Percentiles rank a stretch among this genome's conserved stretches.
phyloP scores from a whole-genome alignment of 2,329 filamentous ascomycete genomes.

The Stagonosporopsis rhizophila region DNA sequence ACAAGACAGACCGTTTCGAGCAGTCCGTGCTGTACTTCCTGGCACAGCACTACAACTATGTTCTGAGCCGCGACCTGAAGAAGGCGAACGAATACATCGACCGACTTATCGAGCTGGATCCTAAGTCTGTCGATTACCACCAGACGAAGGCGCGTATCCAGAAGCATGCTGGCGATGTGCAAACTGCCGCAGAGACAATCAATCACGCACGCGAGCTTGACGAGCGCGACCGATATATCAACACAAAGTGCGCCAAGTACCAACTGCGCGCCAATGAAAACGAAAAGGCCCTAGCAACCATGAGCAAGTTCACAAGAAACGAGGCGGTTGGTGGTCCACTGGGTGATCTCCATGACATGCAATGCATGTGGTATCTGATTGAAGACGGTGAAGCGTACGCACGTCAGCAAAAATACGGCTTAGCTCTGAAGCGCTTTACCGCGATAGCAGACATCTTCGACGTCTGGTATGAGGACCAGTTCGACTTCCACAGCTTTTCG shows the following conservation, averaged over 20 bases:
- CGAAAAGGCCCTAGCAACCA: slow-evolving; percentile 82
- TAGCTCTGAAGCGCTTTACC: slow-evolving; percentile 92
- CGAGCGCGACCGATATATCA: slow-evolving; percentile 93
- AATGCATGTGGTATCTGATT: slow-evolving; percentile 95
- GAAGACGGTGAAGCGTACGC: slow-evolving; percentile 92
- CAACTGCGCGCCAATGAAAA: slow-evolving; percentile 92
- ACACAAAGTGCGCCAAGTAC: slow-evolving; percentile 97
- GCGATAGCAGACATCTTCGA: slow-evolving; percentile 92
- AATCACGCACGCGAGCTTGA: slow-evolving; percentile 85
- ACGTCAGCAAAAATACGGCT: slow-evolving; percentile 79
- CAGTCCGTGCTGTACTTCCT: slow-evolving; percentile 90
- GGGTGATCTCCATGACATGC: slow-evolving; percentile 94
- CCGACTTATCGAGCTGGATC: slow-evolving; percentile 78
- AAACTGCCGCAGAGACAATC: slow-evolving; percentile 86
- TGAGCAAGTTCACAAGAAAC: slow-evolving; percentile 92
- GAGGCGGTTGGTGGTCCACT: slow-evolving; percentile 88
- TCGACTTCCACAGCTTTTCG: slow-evolving; percentile 98
- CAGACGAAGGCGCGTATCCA: slow-evolving; percentile 95
- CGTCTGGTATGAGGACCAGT: slow-evolving; percentile 97
- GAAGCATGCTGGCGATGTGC: slow-evolving; percentile 84
- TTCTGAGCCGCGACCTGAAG: slow-evolving; percentile 79
- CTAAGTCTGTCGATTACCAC: slow-evolving; percentile 85
- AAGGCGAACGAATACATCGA: slow-evolving; percentile 86
- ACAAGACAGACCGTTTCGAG: slow-evolving; percentile 67
- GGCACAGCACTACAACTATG: slow-evolving; percentile 96